Evolutionary conservation across 768 basidiomycete genomes (phyloP), one percentile per base, ranked within the genome.

Genomic region (Holtermanniella nyarrowii): DNA sequence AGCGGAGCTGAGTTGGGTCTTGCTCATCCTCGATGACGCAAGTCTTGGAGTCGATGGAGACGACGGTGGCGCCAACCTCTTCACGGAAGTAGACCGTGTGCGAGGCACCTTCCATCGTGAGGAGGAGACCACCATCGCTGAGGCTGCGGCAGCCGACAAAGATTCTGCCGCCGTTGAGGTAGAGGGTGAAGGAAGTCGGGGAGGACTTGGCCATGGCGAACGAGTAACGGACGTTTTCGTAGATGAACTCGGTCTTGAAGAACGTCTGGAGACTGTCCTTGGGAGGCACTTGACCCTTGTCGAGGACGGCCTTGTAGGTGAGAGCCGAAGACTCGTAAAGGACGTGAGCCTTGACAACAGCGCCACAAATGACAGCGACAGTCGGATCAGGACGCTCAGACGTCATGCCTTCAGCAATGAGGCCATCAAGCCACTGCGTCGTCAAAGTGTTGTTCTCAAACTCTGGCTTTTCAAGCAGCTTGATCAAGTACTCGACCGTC

Each of bases 1-100:
- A 89, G 61, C 95, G 79, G 43, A 97, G 77, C 72, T 97, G 93
- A 21, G 95, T 99, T 14, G 95, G 95, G 65, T 99, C 95, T 62
- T 96, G 96, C 78, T 99, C 95, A 74, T 97, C 91, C 72, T 96
- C 95, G 61, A 99, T 90, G 74, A 96, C 78, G 71, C 91, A 95
- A 14, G 95, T 99, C 78, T 96, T 93, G 48, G 89, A 80, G 73
- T 99, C 93, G 54, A 99, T 84, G 82, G 66, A 97, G 71, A 59
- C 87, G 77, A 59, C 65, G 60, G 90, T 76, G 7, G 88, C 86
- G 50, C 90, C 95, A 49, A 97, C 95, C 75, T 99, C 95, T 72
- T 96, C 95, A 49, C 88, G 79, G 89, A 88, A 97, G 74, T 99
- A 99, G 48, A 95, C 78, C 21, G 95, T 91, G 74, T 99, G 95